Evolutionary conservation across 2,329 filamentous ascomycete genomes (phyloP).

Genomic region (Monosporascus sp.): DNA sequence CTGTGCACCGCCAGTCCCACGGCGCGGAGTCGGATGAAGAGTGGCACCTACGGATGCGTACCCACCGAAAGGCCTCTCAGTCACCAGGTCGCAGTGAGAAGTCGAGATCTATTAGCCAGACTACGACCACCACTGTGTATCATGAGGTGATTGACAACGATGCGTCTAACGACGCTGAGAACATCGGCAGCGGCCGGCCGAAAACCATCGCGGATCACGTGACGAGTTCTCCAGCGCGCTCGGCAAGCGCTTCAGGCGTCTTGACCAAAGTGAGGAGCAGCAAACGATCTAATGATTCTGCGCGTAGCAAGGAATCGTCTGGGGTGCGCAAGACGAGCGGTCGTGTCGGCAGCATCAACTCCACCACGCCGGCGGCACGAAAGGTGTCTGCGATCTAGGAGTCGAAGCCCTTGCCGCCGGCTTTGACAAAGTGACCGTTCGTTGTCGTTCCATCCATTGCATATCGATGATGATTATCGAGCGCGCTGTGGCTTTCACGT

Average conservation of each 20-base stretch:
- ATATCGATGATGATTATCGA: constrained; percentile 16
- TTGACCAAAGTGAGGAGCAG: constrained; percentile 62
- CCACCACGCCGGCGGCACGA: constrained; percentile 37
- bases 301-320: constrained; percentile 45
- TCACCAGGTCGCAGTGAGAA: constrained; percentile 58
- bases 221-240: constrained; percentile 39
- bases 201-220: constrained; percentile 52
- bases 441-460: constrained; percentile 15
- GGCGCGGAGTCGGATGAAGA: constrained; percentile 77
- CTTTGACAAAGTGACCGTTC: constrained; percentile 12
- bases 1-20: constrained; percentile 56
- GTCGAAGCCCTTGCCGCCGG: constrained; percentile 9
- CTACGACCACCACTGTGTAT: constrained; percentile 66
- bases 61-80: constrained; percentile 59
- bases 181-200: constrained; percentile 55
- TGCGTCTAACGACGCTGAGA: constrained; percentile 66
- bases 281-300: constrained; percentile 47
- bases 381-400: constrained; percentile 48
- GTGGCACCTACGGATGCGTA: constrained; percentile 68
- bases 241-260: constrained; percentile 48
- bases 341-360: constrained; percentile 54
- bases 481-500: constrained; percentile 30
- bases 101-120: constrained; percentile 68
- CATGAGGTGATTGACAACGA: constrained; percentile 62
- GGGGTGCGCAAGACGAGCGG: constrained; percentile 63